Evolutionary conservation across 1,139 yeast species (phyloP).

Genomic region (Hyphopichia wangnamkhiaoensis): DNA sequence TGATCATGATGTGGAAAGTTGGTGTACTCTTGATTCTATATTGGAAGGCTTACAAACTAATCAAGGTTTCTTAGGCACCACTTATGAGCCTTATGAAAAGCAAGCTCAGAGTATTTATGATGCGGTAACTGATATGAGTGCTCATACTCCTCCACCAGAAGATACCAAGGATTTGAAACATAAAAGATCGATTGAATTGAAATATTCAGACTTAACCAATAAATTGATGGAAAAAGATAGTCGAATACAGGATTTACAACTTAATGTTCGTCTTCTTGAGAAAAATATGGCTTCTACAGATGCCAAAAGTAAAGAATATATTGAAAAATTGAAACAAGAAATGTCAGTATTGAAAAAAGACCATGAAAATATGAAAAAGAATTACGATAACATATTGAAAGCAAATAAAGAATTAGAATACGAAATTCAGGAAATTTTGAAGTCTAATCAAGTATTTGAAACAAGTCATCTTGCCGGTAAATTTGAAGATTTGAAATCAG

Average conservation of each 20-base stretch:
- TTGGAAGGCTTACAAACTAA: background rate
- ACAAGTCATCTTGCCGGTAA: constrained; percentile 17
- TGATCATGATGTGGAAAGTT: constrained; percentile 6
- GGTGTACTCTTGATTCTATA: constrained; percentile 6
- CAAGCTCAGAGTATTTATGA: constrained; percentile 7
- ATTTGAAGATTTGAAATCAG: constrained; percentile 29
- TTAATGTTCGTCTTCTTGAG: constrained; percentile 44
- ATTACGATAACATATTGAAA: constrained; percentile 14
- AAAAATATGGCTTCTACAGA: constrained; percentile 39
- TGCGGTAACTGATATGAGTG: constrained; percentile 4
- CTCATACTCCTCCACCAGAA: background rate
- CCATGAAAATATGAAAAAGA: constrained; percentile 18
- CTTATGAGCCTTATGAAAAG: constrained; percentile 3
- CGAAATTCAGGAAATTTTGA: constrained; percentile 18
- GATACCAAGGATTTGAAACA: background rate
- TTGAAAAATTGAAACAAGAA: constrained; percentile 21
- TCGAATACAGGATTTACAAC: constrained; percentile 34
- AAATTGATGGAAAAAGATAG: constrained; percentile 31
- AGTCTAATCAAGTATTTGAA: constrained; percentile 16
- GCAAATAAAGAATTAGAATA: constrained; percentile 19
- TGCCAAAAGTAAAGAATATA: constrained; percentile 28
- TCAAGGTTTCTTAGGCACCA: background rate
- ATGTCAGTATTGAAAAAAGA: constrained; percentile 21
- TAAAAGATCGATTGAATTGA: constrained; percentile 4
- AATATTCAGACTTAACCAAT: constrained; percentile 8